Evolutionary conservation across 106 monocot species (phyloP).

Genomic region (Amphibolis antarctica): DNA sequence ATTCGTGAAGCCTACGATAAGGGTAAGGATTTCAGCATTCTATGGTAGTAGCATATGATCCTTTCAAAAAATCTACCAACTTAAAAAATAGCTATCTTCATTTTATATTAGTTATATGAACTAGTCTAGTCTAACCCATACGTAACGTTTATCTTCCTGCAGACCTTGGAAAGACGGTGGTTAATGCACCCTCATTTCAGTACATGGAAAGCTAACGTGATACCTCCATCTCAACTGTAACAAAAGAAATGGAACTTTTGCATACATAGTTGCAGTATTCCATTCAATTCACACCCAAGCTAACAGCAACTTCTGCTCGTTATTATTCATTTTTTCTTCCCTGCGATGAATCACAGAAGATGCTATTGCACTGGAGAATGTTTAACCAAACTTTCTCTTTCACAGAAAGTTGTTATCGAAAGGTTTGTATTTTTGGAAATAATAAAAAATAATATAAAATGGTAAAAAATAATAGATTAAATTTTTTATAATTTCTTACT

Average conservation of each 20-base stretch:
- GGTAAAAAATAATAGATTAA: too few species aligned
- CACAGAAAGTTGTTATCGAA: too few species aligned
- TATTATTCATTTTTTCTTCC: background rate
- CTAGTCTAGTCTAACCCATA: background rate
- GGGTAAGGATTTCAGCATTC: background rate
- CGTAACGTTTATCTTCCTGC: conserved; percentile 12
- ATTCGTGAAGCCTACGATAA: conserved; percentile 48
- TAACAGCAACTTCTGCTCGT: background rate
- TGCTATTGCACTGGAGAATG: too few species aligned
- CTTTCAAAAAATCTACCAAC: background rate
- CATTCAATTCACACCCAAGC: background rate
- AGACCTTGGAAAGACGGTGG: conserved; percentile 51
- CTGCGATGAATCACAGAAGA: too few species aligned
- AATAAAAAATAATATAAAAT: too few species aligned
- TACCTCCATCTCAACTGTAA: background rate
- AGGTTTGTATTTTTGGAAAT: too few species aligned
- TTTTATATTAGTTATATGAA: background rate
- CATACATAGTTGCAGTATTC: background rate
- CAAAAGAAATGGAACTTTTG: background rate
- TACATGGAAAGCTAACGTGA: conserved; percentile 53
- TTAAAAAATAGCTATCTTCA: background rate
- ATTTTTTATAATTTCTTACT: too few species aligned
- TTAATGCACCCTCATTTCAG: conserved; percentile 54
- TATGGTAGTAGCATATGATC: background rate
- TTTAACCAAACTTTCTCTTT: too few species aligned